Percentiles rank a stretch among this genome's conserved stretches.
phyloP scores from a whole-genome alignment of 495 filamentous ascomycete species.

The Penicillium samsonianum region DNA sequence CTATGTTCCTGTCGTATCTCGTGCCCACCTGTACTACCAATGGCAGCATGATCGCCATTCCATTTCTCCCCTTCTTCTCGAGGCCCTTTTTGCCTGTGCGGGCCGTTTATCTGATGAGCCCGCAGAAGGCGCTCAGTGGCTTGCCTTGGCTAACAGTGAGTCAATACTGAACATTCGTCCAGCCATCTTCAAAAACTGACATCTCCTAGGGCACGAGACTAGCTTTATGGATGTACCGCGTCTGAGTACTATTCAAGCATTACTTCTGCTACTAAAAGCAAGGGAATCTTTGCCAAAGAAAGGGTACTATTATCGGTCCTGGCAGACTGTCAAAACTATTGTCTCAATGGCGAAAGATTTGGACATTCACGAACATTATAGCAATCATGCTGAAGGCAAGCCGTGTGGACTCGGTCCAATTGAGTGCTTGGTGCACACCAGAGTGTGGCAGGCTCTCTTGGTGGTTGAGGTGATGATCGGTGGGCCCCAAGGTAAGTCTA shows the following conservation, averaged over 20 bases:
- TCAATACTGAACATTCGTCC: slow-evolving; percentile 1
- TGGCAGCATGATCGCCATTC: slow-evolving; percentile 84
- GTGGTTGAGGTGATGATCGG: slow-evolving; percentile 91
- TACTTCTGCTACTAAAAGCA: slow-evolving; percentile 87
- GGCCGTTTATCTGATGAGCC: slow-evolving; percentile 81
- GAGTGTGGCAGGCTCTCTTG: slow-evolving; percentile 91
- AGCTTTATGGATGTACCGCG: slow-evolving; percentile 95
- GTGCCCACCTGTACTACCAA: slow-evolving; percentile 81
- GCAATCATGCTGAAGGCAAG: slow-evolving; percentile 69
- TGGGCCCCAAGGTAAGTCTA: slow-evolving; percentile 77
- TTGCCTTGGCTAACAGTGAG: slow-evolving; percentile 88
- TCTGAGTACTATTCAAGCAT: slow-evolving; percentile 89
- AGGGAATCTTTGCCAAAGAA: slow-evolving; percentile 87
- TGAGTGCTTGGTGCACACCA: slow-evolving; percentile 81
- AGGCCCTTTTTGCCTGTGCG: slow-evolving; percentile 94
- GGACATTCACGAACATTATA: slow-evolving; percentile 84
- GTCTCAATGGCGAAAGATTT: slow-evolving; percentile 93
- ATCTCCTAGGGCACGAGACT: slow-evolving; percentile 75
- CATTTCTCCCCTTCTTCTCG: slow-evolving; percentile 88
- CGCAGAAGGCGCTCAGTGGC: slow-evolving; percentile 86
- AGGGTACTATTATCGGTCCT: slow-evolving; percentile 96
- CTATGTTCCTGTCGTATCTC: slow-evolving; percentile 92
- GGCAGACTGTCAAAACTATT: slow-evolving; percentile 93
- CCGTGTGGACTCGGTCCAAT: slow-evolving; percentile 65
- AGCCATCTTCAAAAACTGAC: slow-evolving; percentile 22